Evolutionary conservation across 148 eudicot genomes (phyloP), one percentile per base, ranked within the genome.

Genomic region (Rhododendron kiyosumense): DNA sequence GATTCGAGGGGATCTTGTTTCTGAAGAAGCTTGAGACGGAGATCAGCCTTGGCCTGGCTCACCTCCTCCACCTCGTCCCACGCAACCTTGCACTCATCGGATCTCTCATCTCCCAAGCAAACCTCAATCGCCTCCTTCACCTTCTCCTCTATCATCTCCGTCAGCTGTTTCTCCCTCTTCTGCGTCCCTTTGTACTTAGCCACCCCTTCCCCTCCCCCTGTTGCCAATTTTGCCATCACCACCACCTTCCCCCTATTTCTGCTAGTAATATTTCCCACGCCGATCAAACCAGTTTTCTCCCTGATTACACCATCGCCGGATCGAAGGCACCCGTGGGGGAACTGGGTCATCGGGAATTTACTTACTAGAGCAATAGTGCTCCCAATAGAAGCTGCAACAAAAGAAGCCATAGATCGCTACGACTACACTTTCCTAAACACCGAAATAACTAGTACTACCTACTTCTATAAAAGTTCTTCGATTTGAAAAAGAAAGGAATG

Each of bases 1-100:
- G 81, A 81, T 41, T 89, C 86, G 46, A 90, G 88, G 2, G 92
- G 92, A 57, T 90, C 92, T 17, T 86, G 78, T 6, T 89, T 49
- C 24, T 86, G 78, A 32, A 57, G 52, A 65, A 90, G 84, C 87
- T 86, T 89, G 32, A 46, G 82, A 24, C 92, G 92, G 78, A 90
- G 92, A 79, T 90, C 86, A n/a, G 92, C 92, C 84, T 89, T 90
- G 24, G 92, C 92, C 84, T 90, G 92, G 82, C 92, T 90, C 2
- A 90, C 87, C 81, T 90, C 92, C 12, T 90, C 92, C 48, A 90
- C 92, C 61, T 90, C 90, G 61, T 90, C 92, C 91, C 92, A 89
- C 54, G 92, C 92, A 34, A 89, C 92, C 86, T 86, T 90, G 87
- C 92, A 90, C 88, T 87, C 92, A 79, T 87, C 90, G 34, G 88